Percentiles rank a stretch among this genome's conserved stretches.
Evolutionary conservation across 192 early-diverging fungal genomes (phyloP).

Genomic region (Backusella morwellensis): DNA sequence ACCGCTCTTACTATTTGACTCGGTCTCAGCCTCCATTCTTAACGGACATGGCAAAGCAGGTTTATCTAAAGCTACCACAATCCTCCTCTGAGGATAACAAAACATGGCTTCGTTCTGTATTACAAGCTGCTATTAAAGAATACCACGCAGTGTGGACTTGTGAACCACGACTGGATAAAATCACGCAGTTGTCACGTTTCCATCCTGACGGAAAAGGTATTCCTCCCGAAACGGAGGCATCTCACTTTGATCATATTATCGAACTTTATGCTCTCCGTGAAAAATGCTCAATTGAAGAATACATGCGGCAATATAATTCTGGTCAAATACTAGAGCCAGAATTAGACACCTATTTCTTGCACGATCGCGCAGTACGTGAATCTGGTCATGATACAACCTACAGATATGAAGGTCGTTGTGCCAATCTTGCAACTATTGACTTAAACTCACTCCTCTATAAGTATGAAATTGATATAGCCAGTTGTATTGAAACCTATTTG

Average conservation of each 20-base stretch:
- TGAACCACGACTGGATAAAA: conserved; percentile 72
- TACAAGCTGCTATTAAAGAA: conserved; percentile 86
- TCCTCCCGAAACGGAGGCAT: conserved; percentile 33
- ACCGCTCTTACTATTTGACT: conserved; percentile 93
- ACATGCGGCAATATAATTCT: conserved; percentile 68
- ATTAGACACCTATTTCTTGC: conserved; percentile 93
- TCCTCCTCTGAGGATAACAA: conserved; percentile 50
- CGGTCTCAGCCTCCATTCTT: conserved; percentile 98
- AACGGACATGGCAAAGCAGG: conserved; percentile 90
- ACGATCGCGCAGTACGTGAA: conserved; percentile 96
- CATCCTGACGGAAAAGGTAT: conserved; percentile 84
- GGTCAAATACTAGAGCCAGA: conserved; percentile 73
- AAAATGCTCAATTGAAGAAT: conserved; percentile 68
- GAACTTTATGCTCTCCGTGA: conserved; percentile 70
- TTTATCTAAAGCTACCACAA: conserved; percentile 61
- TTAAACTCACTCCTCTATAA: conserved; percentile 92
- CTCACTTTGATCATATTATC: conserved; percentile 86
- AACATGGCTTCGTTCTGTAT: conserved; percentile 65
- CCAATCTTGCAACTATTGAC: conserved; percentile 90
- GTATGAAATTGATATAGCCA: conserved; percentile 91
- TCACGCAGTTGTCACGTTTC: conserved; percentile 79
- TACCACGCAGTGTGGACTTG: conserved; percentile 90
- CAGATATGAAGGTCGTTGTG: conserved; percentile 86
- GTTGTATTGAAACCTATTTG: conserved; percentile 61
- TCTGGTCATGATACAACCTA: conserved; percentile 97